Base-by-base conservation (phyloP, 1,284 basidiomycete species). In the Pseudozyma thailandica region DNA sequence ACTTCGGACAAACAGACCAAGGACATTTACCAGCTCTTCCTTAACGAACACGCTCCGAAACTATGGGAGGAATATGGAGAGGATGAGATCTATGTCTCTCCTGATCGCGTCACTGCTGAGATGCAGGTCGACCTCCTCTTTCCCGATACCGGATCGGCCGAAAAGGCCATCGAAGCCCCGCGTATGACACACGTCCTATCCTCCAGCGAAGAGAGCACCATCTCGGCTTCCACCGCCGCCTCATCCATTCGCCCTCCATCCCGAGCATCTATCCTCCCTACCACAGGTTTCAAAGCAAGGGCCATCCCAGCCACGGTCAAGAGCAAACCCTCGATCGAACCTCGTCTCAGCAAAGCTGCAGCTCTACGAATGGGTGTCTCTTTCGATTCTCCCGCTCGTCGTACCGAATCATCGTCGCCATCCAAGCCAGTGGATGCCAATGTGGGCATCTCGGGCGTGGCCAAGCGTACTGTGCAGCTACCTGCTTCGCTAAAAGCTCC, bases 301-400 rank as follows among this genome's bases (percentile, higher is more conserved):
- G 35, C 43, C 16, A 33, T 58, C 21, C 57, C 52, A 1, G 20
- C 39, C 4, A 80, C 33, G 13, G 71, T 20, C 79, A 83, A 38
- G 78, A 84, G 30, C 4, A 81, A 84, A 16, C 91, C 92, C 0
- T 87, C 89, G 66, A 91, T 92, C 61, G 86, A 88, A 23, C 92
- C 92, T 0, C 89, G 92, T 35, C 89, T 88, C 58, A 90, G 90
- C 8, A 88, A 88, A 51, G 89, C 91, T 0, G 91, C 92, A 0
- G 88, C 90, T 2, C 25, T 59, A 31, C 44, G 56, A 2, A 59
- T 59, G 56, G 50, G 56, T 13, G 31, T 52, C 3, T 10, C 38
- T n/a, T 37, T 59, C 0, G 25, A 41, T 16, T 49, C 46, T 6
- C 47, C 54, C 7, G 39, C 41, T 28, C 42, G 21, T 8, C 53